Conservation (phyloP, 2,329 filamentous ascomycete genomes). For the Alternaria burnsii region DNA sequence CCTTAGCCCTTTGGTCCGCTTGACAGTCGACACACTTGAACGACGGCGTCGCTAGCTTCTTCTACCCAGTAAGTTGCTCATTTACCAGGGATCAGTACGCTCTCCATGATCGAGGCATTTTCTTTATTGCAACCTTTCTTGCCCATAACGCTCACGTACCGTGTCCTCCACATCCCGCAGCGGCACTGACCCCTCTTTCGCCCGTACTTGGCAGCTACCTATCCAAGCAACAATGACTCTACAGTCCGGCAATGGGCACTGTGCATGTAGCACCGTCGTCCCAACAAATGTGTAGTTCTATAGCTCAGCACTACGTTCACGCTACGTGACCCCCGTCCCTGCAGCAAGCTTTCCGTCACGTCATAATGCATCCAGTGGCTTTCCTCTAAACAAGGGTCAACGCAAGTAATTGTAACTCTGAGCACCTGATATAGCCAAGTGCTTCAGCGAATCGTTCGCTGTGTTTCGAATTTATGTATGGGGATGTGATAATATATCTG, state of each 20-base stretch:
- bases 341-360: conserved; percentile 7
- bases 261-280: conserved; percentile 15
- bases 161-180: conserved; percentile 1
- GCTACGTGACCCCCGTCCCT: conserved; percentile 8
- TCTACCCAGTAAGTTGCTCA: not conserved
- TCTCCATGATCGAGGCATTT: not conserved
- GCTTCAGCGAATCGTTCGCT: not conserved
- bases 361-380: conserved; percentile 14
- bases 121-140: not conserved
- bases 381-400: conserved; percentile 4
- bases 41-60: conserved; percentile 4
- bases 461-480: not conserved
- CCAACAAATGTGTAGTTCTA: conserved; percentile 12
- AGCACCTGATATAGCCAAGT: not conserved
- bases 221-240: conserved; percentile 6
- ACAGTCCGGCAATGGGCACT: conserved; percentile 2
- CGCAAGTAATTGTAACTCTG: conserved; percentile 4
- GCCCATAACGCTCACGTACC: not conserved
- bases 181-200: conserved; percentile 3
- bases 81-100: not conserved
- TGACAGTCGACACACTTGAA: not conserved
- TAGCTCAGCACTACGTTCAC: conserved; percentile 4
- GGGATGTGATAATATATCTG: not conserved
- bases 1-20: conserved; percentile 3
- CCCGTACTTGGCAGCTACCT: not conserved